Base-by-base conservation (phyloP, 2,329 filamentous ascomycete species). In the Thermoascus crustaceus region DNA sequence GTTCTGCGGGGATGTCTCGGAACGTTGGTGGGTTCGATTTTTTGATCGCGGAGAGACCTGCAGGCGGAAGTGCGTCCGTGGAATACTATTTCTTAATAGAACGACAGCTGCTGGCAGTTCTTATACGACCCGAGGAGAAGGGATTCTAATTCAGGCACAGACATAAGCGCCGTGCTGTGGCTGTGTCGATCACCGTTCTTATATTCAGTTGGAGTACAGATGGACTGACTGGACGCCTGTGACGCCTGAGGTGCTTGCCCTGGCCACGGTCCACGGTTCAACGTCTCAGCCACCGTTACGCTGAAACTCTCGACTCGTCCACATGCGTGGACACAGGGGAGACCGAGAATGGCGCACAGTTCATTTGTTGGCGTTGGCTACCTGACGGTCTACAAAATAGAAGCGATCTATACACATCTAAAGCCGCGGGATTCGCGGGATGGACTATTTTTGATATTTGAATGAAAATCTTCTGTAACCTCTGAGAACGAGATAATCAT, bases 111-210 rank as follows among this genome's bases (percentile, higher is more conserved):
- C 11, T 14, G n/a, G 7, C 24, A 26, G n/a, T 11, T 11, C 16
- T 16, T 29, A 10, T 29, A 13, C n/a, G 26, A 17, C 6, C 13
- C 10, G n/a, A 8, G 18, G 9, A 7, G n/a, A 20, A 13, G 9
- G 19, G 17, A 20, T 32, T 22, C 14, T 11, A 18, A 13, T 32
- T 32, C 18, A 18, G 20, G 3, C 21, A 9, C 14, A 33, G 14
- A 11, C 7, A 11, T 24, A 24, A 33, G 31, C n/a, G 31, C 32
- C 24, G 14, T 26, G 32, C 14, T 11, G 32, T 19, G 32, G 23
- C 32, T 34, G 23, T 34, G 32, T 26, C 21, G 31, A 14, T 21
- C 11, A 22, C n/a, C 16, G 14, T 10, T 13, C 4, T 17, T 29
- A 5, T 5, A 29, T 17, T 17, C 26, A 9, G 26, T 17, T 29